Evolutionary conservation across 306 rosid genomes (phyloP), one percentile per base, ranked within the genome.

Genomic region (Gastrolobium bilobum): DNA sequence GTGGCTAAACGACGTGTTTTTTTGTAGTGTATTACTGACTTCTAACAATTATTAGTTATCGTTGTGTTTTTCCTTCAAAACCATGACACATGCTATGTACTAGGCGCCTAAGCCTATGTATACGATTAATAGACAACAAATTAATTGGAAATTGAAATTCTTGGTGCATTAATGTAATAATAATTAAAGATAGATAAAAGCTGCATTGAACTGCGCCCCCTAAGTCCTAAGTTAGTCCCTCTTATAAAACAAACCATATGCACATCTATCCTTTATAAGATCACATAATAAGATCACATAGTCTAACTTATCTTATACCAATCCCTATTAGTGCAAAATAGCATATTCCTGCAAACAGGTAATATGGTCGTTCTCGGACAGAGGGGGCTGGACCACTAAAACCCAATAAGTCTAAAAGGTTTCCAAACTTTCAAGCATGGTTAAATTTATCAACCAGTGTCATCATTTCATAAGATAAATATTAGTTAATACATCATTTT

Each of bases 301-400:
- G 37, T 74, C 62, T 66, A 81, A 56, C 29, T 74, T 81, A 81
- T 74, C 84, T 57, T 9, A 57, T 61, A 73, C 76, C 15, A 4
- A 66, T 74, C 71, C 80, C 71, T 68, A 74, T 73, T 53, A 43
- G 50, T 64, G 60, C 30, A 14, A 10, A 15, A 56, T 48, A 51
- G 82, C 73, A 82, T 60, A 81, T 67, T 80, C 84, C 75, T 52
- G 3, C 10, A 62, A 34, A 63, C 60, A 59, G 6, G 38, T 30
- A 33, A 63, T 73, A 42, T 7, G 70, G 74, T 76, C 73, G 7
- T 58, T 76, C 72, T 83, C 60, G 66, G 33, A 69, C 57, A 46
- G 69, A 30, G 69, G 59, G 60, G 58, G 68, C 4, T 63, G 68
- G 84, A 73, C 75, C 79, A 80, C 84, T 72, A 50, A 6, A 15